Conservation (phyloP, 192 early-diverging fungal species). For the Coemansia javaensis region DNA sequence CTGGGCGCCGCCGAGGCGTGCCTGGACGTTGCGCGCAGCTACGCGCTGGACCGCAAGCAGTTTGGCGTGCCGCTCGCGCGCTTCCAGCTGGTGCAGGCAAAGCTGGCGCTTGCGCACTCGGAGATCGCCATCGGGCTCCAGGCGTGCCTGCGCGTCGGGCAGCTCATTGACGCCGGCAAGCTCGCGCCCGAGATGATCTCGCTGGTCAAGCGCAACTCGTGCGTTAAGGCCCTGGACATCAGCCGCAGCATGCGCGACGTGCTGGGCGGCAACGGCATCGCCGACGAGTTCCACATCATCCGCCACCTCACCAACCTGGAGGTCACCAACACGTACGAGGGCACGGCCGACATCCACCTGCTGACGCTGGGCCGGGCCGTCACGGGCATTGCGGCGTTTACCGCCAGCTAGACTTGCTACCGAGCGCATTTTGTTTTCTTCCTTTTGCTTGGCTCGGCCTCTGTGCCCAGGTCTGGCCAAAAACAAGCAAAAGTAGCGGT, state of each 20-base stretch:
- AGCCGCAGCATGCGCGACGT: slow-evolving; percentile 86
- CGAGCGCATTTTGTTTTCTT: too few relatives aligned
- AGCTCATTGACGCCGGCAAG: slow-evolving; percentile 84
- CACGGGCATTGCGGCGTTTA: slow-evolving; percentile 81
- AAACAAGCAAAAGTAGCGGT: too few relatives aligned
- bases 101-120: slow-evolving; percentile 88
- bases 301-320: slow-evolving; percentile 89
- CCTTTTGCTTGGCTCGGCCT: too few relatives aligned
- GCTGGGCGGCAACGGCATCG: slow-evolving; percentile 94
- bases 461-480: too few relatives aligned
- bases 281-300: slow-evolving; percentile 96
- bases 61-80: slow-evolving; percentile 88
- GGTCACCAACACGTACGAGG: slow-evolving; percentile 95
- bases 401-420: slow-evolving; percentile 23
- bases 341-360: slow-evolving; percentile 92
- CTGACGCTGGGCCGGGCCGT: slow-evolving; percentile 90
- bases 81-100: slow-evolving; percentile 95
- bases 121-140: slow-evolving; percentile 90
- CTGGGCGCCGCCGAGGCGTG: slow-evolving; percentile 94
- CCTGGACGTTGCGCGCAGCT: slow-evolving; percentile 80
- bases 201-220: slow-evolving; percentile 94
- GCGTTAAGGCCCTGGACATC: slow-evolving; percentile 89
- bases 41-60: slow-evolving; percentile 85
- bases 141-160: slow-evolving; percentile 84
- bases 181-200: slow-evolving; percentile 93